Conservation (phyloP, 441 rosid species). For the Eruca vesicaria region DNA sequence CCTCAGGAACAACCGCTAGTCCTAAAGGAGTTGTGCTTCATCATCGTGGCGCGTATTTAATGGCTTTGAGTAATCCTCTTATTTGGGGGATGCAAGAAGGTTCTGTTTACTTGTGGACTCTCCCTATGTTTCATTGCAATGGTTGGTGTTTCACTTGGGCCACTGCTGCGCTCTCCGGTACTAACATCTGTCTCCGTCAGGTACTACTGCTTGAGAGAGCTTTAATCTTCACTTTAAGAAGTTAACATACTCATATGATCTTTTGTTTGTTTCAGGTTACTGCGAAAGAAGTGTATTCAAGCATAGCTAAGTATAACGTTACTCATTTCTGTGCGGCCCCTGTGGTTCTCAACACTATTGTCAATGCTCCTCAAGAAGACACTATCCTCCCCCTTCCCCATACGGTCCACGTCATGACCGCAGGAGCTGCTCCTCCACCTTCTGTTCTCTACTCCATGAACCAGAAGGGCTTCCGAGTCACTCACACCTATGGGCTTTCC, state of each 20-base stretch:
- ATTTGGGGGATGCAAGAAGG: slow-evolving; percentile 84
- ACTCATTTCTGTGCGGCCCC: slow-evolving; percentile 93
- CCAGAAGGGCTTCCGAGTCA: slow-evolving; percentile 69
- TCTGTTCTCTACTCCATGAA: slow-evolving; percentile 70
- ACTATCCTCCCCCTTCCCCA: slow-evolving; percentile 84
- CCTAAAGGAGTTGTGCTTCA: slow-evolving; percentile 84
- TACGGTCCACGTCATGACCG: slow-evolving; percentile 74
- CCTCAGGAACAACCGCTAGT: slow-evolving; percentile 93
- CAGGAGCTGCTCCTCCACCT: slow-evolving; percentile 92
- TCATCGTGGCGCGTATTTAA: slow-evolving; percentile 88
- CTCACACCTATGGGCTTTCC: slow-evolving; percentile 89
- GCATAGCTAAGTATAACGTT: slow-evolving; percentile 68
- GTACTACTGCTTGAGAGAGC: slow-evolving; percentile 40
- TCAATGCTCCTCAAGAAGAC: slow-evolving; percentile 69
- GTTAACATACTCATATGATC: neutral
- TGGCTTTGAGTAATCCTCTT: slow-evolving; percentile 62
- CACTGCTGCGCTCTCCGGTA: slow-evolving; percentile 71
- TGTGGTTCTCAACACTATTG: slow-evolving; percentile 73
- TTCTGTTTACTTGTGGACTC: slow-evolving; percentile 81
- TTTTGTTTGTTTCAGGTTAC: slow-evolving; percentile 58
- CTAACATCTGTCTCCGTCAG: slow-evolving; percentile 87
- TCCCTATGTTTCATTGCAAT: slow-evolving; percentile 92
- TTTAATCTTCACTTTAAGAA: neutral
- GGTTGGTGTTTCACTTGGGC: slow-evolving; percentile 93
- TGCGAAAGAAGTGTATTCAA: slow-evolving; percentile 80